phyloP scores from a whole-genome alignment of 306 rosid species.

The Geum urbanum region DNA sequence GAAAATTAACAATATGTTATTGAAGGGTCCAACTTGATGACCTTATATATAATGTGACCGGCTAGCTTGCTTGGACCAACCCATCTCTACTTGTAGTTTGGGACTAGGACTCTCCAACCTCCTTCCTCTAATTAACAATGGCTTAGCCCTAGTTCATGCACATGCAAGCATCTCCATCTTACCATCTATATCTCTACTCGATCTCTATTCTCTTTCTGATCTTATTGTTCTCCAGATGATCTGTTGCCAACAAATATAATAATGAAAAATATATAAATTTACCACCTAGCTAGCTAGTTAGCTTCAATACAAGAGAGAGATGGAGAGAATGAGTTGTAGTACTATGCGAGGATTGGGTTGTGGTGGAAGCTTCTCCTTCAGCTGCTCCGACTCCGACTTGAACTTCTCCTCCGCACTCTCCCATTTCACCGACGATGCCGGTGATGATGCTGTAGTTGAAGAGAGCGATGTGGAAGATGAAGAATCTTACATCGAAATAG shows the following conservation, averaged over 20 bases:
- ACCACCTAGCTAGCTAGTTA: neutral
- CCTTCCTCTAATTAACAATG: slow-evolving; percentile 8
- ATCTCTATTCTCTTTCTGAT: slow-evolving; percentile 11
- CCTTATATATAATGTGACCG: neutral
- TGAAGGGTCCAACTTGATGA: neutral
- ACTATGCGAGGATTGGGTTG: neutral
- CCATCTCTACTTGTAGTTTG: neutral
- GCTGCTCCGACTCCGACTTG: slow-evolving; percentile 15
- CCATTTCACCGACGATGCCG: slow-evolving; percentile 21
- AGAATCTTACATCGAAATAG: slow-evolving; percentile 46
- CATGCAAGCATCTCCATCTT: slow-evolving; percentile 16
- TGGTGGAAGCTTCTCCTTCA: slow-evolving; percentile 31
- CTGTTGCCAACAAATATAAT: neutral
- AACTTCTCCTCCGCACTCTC: slow-evolving; percentile 18
- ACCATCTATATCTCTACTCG: neutral
- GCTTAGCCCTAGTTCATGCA: slow-evolving; percentile 2
- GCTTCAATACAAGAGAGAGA: neutral
- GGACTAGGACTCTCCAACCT: slow-evolving; percentile 8
- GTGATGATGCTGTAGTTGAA: slow-evolving; percentile 19
- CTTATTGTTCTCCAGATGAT: slow-evolving; percentile 3
- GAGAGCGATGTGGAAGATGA: slow-evolving; percentile 23
- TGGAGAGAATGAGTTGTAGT: neutral
- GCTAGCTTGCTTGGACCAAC: slow-evolving; percentile 2
- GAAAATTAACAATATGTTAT: neutral
- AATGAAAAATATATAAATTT: neutral